Evolutionary conservation across 2,329 filamentous ascomycete species (phyloP), one percentile per base, ranked within the genome.

Genomic region (Arthrobotrys iridis): DNA sequence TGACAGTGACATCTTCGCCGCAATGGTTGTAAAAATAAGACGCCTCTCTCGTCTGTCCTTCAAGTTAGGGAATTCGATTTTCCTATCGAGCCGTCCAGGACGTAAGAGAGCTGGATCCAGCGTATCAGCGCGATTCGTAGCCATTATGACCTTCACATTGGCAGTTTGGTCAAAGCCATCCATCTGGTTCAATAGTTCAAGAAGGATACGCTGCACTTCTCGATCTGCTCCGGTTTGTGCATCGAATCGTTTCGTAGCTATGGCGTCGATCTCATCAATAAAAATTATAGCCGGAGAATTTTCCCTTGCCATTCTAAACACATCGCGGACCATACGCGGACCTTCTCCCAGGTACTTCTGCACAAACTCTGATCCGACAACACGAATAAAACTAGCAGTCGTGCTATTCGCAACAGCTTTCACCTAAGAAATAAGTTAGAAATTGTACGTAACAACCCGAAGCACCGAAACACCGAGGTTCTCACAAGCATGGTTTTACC

Each of bases 131-230:
- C 95, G 91, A 86, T 99, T 99, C 79, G 95, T 99, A 79, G 95
- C 95, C 95, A 99, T 99, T 85, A 99, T 99, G 82, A 99, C 95
- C 86, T 99, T 99, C 84, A 99, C 95, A 83, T 99, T 99, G 82
- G 93, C 92, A 0, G 93, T 97, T 84, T 99, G 95, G 83, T 99
- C 95, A 85, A 99, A 99, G 78, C 95, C 95, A 82, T 99, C 95
- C 95, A 99, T 99, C 84, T 99, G 95, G 85, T 99, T 99, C 78
- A 99, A 90, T 79, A 99, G 86, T 83, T 99, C 95, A 75, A 99
- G 90, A 73, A 99, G 86, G 81, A 99, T 99, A 87, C 95, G 94
- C 85, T 99, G 95, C 13, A 99, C 95, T 84, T 99, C 95, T 84
- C 95, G 89, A 82, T 99, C 95, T 78, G 95, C 95, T 82, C 95